Conservation (phyloP, 192 early-diverging fungal genomes). For the Neocallimastix lanati region DNA sequence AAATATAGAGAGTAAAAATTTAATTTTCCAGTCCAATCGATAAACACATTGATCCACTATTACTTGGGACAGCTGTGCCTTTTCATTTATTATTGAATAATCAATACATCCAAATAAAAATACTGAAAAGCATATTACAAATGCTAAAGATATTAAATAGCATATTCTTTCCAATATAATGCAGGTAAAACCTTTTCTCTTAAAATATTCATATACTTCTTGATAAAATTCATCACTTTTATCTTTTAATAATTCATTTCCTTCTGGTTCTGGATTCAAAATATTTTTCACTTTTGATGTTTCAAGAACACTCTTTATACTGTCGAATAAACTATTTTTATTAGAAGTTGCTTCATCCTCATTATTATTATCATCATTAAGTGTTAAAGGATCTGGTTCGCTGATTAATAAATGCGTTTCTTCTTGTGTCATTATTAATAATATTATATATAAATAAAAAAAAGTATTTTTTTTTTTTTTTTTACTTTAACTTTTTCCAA, state of each 20-base stretch:
- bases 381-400: too few species aligned
- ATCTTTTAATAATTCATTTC: background rate
- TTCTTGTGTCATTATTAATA: too few species aligned
- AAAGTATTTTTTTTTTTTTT: too few species aligned
- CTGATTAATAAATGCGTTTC: too few species aligned
- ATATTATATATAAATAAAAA: too few species aligned
- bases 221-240: background rate
- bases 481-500: too few species aligned
- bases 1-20: slow-evolving; percentile 44
- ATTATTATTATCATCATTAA: too few species aligned
- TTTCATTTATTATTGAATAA: slow-evolving; percentile 52
- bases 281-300: too few species aligned
- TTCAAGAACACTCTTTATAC: too few species aligned
- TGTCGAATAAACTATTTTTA: too few species aligned
- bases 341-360: too few species aligned
- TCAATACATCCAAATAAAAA: slow-evolving; percentile 85
- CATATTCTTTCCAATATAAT: slow-evolving; percentile 61
- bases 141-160: slow-evolving; percentile 67
- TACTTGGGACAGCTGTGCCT: slow-evolving; percentile 52
- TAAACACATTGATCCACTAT: slow-evolving; percentile 56
- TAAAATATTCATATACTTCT: slow-evolving; percentile 57
- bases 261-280: background rate
- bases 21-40: slow-evolving; percentile 32
- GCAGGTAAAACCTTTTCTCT: slow-evolving; percentile 68
- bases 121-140: slow-evolving; percentile 71